These are phyloP conservation scores for Pichia phayaonensis DNA, from an alignment of 805 yeast genomes.

Conservation along the genomic window DNA sequence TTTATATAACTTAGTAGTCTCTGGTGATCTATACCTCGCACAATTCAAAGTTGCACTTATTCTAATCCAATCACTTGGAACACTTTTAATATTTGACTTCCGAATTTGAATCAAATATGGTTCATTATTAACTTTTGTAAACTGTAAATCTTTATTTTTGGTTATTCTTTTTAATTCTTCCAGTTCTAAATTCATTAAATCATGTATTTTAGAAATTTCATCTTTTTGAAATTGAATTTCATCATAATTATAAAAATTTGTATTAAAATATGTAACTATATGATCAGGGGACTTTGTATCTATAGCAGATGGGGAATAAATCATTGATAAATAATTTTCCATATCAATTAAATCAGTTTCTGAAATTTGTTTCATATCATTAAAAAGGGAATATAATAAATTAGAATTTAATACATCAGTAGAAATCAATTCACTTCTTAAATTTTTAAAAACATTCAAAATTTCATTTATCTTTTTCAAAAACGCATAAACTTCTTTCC, in stretches of 20 bases:
- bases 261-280: slow-evolving; percentile 33
- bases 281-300: slow-evolving; percentile 37
- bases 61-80: slow-evolving; percentile 76
- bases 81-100: slow-evolving; percentile 42
- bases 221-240: slow-evolving; percentile 33
- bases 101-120: slow-evolving; percentile 74
- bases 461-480: slow-evolving; percentile 39
- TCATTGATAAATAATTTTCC: slow-evolving; percentile 29
- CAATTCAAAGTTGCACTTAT: slow-evolving; percentile 62
- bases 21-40: slow-evolving; percentile 67
- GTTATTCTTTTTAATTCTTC: slow-evolving; percentile 35
- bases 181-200: slow-evolving; percentile 47
- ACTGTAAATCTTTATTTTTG: slow-evolving; percentile 10
- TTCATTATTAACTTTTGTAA: slow-evolving; percentile 33
- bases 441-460: slow-evolving; percentile 22
- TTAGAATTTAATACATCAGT: slow-evolving; percentile 15
- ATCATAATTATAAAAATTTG: slow-evolving; percentile 33
- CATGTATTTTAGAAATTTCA: slow-evolving; percentile 37
- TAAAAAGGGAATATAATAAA: slow-evolving; percentile 4
- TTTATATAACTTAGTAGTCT: slow-evolving; percentile 42
- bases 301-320: slow-evolving; percentile 45
- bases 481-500: slow-evolving; percentile 53
- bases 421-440: slow-evolving; percentile 14
- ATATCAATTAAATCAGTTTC: not conserved
- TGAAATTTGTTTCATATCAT: slow-evolving; percentile 2